Evolutionary conservation across 73 alveolate species (phyloP), one percentile per base, ranked within the genome.

Genomic region (Paraurostyla sp.): DNA sequence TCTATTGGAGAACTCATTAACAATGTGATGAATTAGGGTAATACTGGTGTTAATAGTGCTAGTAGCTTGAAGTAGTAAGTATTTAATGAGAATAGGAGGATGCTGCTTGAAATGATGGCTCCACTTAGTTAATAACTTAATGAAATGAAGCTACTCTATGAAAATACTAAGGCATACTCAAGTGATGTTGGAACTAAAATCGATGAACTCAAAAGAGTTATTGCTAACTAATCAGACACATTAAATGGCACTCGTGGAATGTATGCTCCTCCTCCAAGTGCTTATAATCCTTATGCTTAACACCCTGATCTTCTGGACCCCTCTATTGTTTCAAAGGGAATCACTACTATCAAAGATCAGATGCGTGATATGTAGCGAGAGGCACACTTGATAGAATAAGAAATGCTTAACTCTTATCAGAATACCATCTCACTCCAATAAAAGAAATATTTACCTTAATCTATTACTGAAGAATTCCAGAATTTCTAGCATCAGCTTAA

Each of bases 31-130:
- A 89, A 81, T 52, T 43, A 73, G 23, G 58, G 51, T 25, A 69
- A 65, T 11, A 71, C 57, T 11, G 88, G 78, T 15, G 76, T 45
- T 46, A 52, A 68, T 18, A 45, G 56, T 6, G 58, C 76, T n/a
- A 63, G 52, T 22, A 43, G 35, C 20, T 45, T 83, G 43, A 83
- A 54, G 60, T 73, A 89, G 43, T 71, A 89, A 40, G 73, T 89
- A 4, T 59, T 58, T 59, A 56, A 87, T 22, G 93, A 92, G 57
- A 91, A 91, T 58, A 78, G 91, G 32, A 52, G 62, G 42, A 78
- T 87, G 94, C 60, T 92, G 87, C 58, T 80, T 22, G 94, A 92
- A 0, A 49, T 92, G 58, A 45, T 92, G 38, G 96, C 91, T 0
- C 96, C 96, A 23, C 78, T 92, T 22, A 65, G 60, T 73, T 59